Evolutionary conservation across 1,139 yeast species (phyloP).

Genomic region (Candida dubliniensis): DNA sequence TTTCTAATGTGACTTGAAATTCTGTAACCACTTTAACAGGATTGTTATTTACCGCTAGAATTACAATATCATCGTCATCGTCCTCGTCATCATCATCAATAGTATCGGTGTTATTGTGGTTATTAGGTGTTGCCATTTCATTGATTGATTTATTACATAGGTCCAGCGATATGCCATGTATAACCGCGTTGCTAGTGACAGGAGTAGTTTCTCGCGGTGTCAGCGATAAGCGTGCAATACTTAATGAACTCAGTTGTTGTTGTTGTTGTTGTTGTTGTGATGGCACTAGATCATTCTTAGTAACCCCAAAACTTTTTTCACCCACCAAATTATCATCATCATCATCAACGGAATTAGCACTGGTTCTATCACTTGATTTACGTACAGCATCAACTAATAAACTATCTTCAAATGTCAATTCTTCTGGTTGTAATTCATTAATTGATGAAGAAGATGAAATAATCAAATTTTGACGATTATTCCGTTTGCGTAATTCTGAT

Average conservation of each 20-base stretch:
- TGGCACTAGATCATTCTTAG: no score
- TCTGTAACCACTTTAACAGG: constrained; percentile 22
- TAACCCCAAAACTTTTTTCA: no score
- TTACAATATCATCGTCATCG: constrained; percentile 14
- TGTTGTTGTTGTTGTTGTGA: not conserved
- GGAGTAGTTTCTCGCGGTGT: no score
- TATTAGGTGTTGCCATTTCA: no score
- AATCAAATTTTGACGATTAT: constrained; percentile 2
- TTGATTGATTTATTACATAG: no score
- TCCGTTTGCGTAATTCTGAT: constrained; percentile 5
- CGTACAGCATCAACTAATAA: constrained; percentile 1
- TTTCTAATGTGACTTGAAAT: constrained; percentile 27
- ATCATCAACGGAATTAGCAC: not conserved
- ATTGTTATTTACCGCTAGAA: constrained; percentile 15
- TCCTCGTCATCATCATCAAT: not conserved
- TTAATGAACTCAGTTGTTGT: not conserved
- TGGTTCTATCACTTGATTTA: not conserved
- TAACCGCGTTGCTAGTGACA: no score
- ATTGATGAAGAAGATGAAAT: not conserved
- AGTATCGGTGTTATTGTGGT: no score
- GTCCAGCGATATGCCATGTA: no score
- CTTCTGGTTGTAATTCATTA: not conserved
- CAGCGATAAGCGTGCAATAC: not conserved
- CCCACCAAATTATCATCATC: not conserved
- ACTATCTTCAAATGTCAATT: constrained; percentile 3